A percentile compares a stretch with the other conserved stretches of the same genome.
phyloP scores from a whole-genome alignment of 2,329 filamentous ascomycete genomes.

The Biscogniauxia sp. region DNA sequence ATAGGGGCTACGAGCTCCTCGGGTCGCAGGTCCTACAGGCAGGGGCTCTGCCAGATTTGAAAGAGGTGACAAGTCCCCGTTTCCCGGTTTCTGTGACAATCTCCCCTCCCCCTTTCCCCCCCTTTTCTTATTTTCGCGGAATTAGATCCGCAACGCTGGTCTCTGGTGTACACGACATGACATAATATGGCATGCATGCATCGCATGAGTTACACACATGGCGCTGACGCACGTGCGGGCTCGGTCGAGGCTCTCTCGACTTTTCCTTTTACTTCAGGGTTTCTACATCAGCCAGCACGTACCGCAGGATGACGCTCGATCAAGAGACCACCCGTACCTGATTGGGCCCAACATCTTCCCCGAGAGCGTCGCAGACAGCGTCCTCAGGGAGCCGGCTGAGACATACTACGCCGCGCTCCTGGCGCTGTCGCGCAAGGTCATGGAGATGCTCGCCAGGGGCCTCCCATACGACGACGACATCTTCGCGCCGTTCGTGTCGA shows the following conservation, averaged over 20 bases:
- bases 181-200: not conserved
- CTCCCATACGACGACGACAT: constrained; percentile 20
- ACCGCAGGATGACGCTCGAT: constrained; percentile 13
- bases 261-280: constrained; percentile 7
- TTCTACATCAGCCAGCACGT: constrained; percentile 25
- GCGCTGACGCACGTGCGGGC: not conserved
- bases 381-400: constrained; percentile 18
- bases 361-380: constrained; percentile 10
- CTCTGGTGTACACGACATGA: not conserved
- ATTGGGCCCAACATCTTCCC: constrained; percentile 26
- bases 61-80: constrained; percentile 4
- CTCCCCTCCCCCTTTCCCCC: not conserved
- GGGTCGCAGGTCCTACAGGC: constrained; percentile 45
- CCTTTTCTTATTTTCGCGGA: too few species aligned
- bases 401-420: constrained; percentile 19
- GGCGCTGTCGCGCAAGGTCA: constrained; percentile 16
- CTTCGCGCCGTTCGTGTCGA: constrained; percentile 21
- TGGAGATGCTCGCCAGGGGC: constrained; percentile 23
- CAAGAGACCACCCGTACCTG: constrained; percentile 16
- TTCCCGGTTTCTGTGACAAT: not conserved
- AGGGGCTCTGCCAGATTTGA: constrained; percentile 35
- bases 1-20: constrained; percentile 50
- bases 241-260: not conserved
- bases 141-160: not conserved
- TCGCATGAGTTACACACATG: not conserved